A percentile compares a stretch with the other conserved stretches of the same genome.
These are phyloP conservation scores for Leccinellum rugosiceps DNA, from an alignment of 768 basidiomycete genomes.

Conservation along the genomic window DNA sequence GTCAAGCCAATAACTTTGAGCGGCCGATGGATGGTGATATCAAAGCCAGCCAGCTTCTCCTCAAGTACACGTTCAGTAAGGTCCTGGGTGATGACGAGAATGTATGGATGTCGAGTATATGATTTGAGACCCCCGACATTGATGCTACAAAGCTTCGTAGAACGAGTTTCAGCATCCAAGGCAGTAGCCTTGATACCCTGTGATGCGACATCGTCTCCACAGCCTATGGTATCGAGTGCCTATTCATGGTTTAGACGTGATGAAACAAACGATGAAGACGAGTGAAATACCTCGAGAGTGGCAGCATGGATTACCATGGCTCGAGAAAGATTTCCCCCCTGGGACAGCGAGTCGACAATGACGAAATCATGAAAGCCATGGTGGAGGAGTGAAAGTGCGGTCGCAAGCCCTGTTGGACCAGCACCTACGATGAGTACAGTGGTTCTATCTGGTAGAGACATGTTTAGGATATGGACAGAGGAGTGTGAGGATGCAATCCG, in stretches of 20 bases:
- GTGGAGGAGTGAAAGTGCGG: slow-evolving; percentile 43
- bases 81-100: slow-evolving; percentile 42
- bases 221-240: slow-evolving; percentile 46
- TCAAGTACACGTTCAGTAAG: slow-evolving; percentile 41
- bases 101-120: slow-evolving; percentile 44
- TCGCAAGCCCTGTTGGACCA: slow-evolving; percentile 47
- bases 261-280: background rate
- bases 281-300: slow-evolving; percentile 44
- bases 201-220: slow-evolving; percentile 37
- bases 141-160: slow-evolving; percentile 23
- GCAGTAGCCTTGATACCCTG: slow-evolving; percentile 33
- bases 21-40: slow-evolving; percentile 36
- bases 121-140: slow-evolving; percentile 35
- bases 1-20: slow-evolving; percentile 40
- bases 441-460: slow-evolving; percentile 34
- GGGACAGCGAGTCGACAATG: slow-evolving; percentile 38
- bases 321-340: slow-evolving; percentile 40
- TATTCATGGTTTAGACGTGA: slow-evolving; percentile 35
- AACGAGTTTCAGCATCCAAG: slow-evolving; percentile 31
- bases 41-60: slow-evolving; percentile 30
- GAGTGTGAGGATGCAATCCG: background rate
- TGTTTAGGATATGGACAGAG: background rate
- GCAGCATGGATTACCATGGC: slow-evolving; percentile 48
- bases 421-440: slow-evolving; percentile 50
- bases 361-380: slow-evolving; percentile 41